Evolutionary conservation across 169 alveolate species (phyloP), one percentile per base, ranked within the genome.

Genomic region (Eimeria acervulina): DNA sequence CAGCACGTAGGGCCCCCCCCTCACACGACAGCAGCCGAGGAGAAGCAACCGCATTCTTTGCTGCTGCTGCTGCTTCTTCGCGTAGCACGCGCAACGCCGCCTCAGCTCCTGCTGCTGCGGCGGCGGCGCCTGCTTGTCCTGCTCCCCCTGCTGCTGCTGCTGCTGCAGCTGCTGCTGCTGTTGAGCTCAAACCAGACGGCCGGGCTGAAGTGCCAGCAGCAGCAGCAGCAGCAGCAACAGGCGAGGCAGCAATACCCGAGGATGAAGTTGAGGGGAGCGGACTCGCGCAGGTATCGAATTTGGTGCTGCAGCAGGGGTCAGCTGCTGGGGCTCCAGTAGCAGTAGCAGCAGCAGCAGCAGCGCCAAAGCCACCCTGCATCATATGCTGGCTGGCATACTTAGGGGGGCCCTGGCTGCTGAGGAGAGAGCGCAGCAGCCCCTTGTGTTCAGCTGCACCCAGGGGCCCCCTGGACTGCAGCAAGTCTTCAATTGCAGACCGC

Each of bases 31-130:
- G 87, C 70, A 88, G 95, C 70, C 44, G 95, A 55, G 95, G 95
- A 10, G 95, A 36, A 40, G 83, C 84, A 31, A 88, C 61, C 31
- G 95, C 87, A n/a, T 40, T 74, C 15, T 40, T 38, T 68, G 85
- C 95, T 63, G 95, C 95, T 88, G 95, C 87, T 88, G 83, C 85
- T 88, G 95, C 85, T 42, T 84, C 93, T 15, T 52, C 80, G 55
- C 93, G 93, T 55, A 84, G 59, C 80, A 84, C 36, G 23, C 78
- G 93, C 80, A 84, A 68, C 61, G 93, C 42, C 33, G 78, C 63
- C 10, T 31, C 70, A 4, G 90, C 66, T 2, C 68, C 90, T 0
- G 63, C 90, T 28, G 66, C 68, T 26, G 90, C 90, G 7, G 90
- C 80, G 2, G 74, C 52, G 7, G 93, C 93, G 1, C 38, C 93